Evolutionary conservation across 768 basidiomycete genomes (phyloP), one percentile per base, ranked within the genome.

Genomic region (Pleurotus platypus): DNA sequence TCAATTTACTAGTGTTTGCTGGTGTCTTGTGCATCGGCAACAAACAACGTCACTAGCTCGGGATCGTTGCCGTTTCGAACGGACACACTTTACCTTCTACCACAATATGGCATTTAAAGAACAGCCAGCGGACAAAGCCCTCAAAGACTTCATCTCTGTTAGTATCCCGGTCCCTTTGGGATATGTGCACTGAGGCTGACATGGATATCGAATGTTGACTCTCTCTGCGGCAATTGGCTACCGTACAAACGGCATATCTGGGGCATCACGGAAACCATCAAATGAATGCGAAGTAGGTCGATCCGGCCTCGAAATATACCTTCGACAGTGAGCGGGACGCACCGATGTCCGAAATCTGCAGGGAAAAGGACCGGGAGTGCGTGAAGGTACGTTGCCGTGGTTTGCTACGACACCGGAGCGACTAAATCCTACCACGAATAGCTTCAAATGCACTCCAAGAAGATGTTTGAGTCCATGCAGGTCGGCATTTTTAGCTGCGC

Each of bases 391-490:
- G 80, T 69, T 24, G 13, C 26, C 27, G 20, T 50, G 48, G 48
- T 50, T 43, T 8, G 11, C 30, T 35, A 35, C 30, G 30, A 35
- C 11, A 4, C 30, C 8, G 30, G 9, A 11, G 30, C 9, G 9
- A 35, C 30, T 35, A 4, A 35, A 35, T 35, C 8, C 11, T 11
- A 35, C 11, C 30, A 35, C 4, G 30, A 49, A 16, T 59, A 90
- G 86, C 64, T 85, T 59, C 76, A 78, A 68, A 82, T 87, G 84
- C 75, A 82, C 55, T 79, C 85, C 9, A 87, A 78, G 60, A 70
- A 76, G 58, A 62, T 89, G 54, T 88, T 90, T 63, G 72, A 79
- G 64, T 80, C 85, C 40, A 90, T 92, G 87, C 88, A 89, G 81
- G 85, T 84, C 59, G 27, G 70, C 61, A 9, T 37, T 15, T 6